Evolutionary conservation across 2,329 filamentous ascomycete species (phyloP).

Genomic region (Sphaceloma murrayae): DNA sequence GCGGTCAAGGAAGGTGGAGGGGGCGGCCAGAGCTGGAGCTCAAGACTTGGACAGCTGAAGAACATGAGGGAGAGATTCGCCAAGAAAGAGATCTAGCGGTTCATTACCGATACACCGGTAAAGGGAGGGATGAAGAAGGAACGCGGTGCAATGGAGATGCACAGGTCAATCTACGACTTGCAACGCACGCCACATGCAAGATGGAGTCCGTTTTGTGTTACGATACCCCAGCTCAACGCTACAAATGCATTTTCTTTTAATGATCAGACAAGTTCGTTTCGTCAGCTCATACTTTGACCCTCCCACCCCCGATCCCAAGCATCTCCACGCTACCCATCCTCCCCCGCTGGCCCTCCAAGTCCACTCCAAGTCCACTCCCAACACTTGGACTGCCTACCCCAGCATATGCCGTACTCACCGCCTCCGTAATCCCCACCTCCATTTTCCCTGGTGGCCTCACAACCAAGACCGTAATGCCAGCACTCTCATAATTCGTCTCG

Average conservation of each 20-base stretch:
- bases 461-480: conserved; percentile 68
- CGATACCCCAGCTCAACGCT: not conserved
- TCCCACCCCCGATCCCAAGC: conserved; percentile 3
- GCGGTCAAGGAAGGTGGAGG: conserved; percentile 49
- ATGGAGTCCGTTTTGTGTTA: too few species aligned
- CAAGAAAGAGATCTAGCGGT: not conserved
- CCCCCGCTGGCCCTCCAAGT: not conserved
- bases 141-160: too few species aligned
- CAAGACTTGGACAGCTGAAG: conserved; percentile 74
- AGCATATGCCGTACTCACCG: conserved; percentile 15
- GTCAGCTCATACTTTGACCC: not conserved
- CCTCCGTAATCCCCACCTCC: conserved; percentile 62
- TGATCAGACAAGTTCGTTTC: too few species aligned
- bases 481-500: conserved; percentile 71
- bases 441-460: conserved; percentile 59
- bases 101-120: too few species aligned
- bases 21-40: conserved; percentile 81
- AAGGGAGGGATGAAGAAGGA: conserved; percentile 12
- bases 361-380: not conserved
- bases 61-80: conserved; percentile 57
- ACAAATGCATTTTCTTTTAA: not conserved
- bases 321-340: conserved; percentile 9
- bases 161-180: too few species aligned
- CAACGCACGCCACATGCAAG: too few species aligned
- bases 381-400: not conserved